Percentiles rank a stretch among this genome's conserved stretches.
These are phyloP conservation scores for Massariosphaeria phaeospora DNA, from an alignment of 495 filamentous ascomycete species.

Conservation along the genomic window DNA sequence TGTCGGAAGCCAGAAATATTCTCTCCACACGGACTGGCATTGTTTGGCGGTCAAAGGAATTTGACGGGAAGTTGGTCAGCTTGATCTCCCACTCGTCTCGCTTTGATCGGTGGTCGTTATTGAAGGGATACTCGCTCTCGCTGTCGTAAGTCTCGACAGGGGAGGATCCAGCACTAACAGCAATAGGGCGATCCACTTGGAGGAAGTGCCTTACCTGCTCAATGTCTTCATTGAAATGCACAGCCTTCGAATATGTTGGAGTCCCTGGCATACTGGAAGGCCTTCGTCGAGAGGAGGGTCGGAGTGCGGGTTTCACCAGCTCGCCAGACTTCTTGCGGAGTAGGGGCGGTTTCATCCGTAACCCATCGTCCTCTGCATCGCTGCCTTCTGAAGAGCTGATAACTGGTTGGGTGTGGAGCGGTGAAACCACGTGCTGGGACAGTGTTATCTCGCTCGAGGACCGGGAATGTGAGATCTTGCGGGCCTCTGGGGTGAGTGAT, in stretches of 20 bases:
- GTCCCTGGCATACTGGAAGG: slow-evolving; percentile 97
- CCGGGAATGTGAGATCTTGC: slow-evolving; percentile 73
- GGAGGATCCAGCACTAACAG: slow-evolving; percentile 92
- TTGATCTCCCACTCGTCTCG: slow-evolving; percentile 80
- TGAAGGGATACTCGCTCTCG: slow-evolving; percentile 84
- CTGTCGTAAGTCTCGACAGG: slow-evolving; percentile 80
- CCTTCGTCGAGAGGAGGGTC: slow-evolving; percentile 67
- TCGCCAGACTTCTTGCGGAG: slow-evolving; percentile 98
- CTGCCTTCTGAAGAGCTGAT: slow-evolving; percentile 42
- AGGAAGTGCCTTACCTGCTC: slow-evolving; percentile 95
- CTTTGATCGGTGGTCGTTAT: slow-evolving; percentile 44
- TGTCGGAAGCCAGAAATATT: slow-evolving; percentile 80
- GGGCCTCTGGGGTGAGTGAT: slow-evolving; percentile 51
- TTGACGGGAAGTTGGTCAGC: slow-evolving; percentile 72
- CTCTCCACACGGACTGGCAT: slow-evolving; percentile 71
- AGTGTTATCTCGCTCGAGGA: slow-evolving; percentile 67
- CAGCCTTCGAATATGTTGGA: slow-evolving; percentile 87
- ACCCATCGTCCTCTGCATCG: slow-evolving; percentile 57
- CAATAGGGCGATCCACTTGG: slow-evolving; percentile 85
- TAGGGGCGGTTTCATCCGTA: slow-evolving; percentile 68
- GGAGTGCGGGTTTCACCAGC: slow-evolving; percentile 85
- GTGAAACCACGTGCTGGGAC: slow-evolving; percentile 34
- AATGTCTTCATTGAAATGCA: slow-evolving; percentile 90
- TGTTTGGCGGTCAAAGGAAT: slow-evolving; percentile 57
- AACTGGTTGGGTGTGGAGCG: slow-evolving; percentile 30